Evolutionary conservation across 2,329 filamentous ascomycete genomes (phyloP).

Genomic region (Microdochium bolleyi): DNA sequence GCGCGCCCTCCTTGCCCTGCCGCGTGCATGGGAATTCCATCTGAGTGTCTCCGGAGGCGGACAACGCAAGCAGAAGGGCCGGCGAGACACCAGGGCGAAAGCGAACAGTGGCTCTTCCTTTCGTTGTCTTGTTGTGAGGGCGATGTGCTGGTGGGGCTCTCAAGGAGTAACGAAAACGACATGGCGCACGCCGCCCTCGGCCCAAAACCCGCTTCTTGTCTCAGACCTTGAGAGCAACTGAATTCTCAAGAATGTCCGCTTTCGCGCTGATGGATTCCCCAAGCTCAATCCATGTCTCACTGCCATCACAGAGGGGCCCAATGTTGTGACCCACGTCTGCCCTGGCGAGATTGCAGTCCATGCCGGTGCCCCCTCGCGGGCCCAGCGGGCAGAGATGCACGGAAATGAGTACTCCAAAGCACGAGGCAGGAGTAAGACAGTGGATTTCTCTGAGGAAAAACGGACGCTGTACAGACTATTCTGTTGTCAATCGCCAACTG

Average conservation of each 20-base stretch:
- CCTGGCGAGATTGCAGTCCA: neutral
- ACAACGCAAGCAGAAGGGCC: too few relatives aligned
- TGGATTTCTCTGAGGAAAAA: neutral
- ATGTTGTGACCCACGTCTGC: neutral
- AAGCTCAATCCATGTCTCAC: neutral
- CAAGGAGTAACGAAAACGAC: neutral
- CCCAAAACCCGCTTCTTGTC: neutral
- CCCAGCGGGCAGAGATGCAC: neutral
- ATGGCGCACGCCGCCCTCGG: neutral
- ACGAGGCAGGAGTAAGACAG: neutral
- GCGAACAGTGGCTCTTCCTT: too few relatives aligned
- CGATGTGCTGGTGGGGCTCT: neutral
- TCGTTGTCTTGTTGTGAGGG: too few relatives aligned
- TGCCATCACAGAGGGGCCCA: neutral
- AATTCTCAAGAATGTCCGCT: neutral
- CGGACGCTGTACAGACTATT: neutral
- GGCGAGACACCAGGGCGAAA: too few relatives aligned
- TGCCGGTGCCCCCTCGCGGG: neutral
- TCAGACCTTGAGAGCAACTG: neutral
- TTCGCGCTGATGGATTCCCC: neutral
- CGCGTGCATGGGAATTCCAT: too few relatives aligned
- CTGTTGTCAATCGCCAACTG: neutral
- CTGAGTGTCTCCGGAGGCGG: too few relatives aligned
- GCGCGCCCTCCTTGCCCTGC: too few relatives aligned
- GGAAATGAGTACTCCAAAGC: too few relatives aligned